Base-by-base conservation (phyloP, 108 stramenopile genomes). In the Craspedostauros australis region DNA sequence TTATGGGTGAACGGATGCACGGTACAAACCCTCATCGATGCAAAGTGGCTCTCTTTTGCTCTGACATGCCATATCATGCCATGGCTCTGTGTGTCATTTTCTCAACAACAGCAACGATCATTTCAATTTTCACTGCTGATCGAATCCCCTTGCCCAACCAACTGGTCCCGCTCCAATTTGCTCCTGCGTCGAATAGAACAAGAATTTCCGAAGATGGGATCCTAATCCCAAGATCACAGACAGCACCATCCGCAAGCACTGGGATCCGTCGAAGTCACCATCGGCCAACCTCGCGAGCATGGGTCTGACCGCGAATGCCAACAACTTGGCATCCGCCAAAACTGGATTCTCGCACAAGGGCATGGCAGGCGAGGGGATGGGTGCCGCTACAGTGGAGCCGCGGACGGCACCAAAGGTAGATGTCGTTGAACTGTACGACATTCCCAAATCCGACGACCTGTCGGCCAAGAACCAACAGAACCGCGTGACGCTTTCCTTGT, bases 341-440 rank as follows among this genome's bases (percentile, higher is more conserved):
- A n/a, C n/a, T n/a, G 7, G 29, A 54, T 25, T 46, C 51, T 1
- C 28, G 23, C 26, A n/a, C n/a, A n/a, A 64, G 40, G 46, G 62
- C 60, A 36, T 58, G 39, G 28, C 57, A 55, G 29, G 66, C 25
- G 9, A 57, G 36, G 16, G 54, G 46, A 51, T n/a, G 7, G 22
- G 21, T 14, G 19, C 29, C 28, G 5, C 31, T 39, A 3, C 46
- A 26, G 48, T 60, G 29, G 54, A 64, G 12, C n/a, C 2, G 1
- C 27, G 5, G 6, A 18, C 18, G 26, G 38, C 15, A 8, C 0
- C 32, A 6, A 39, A 44, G 22, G 43, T 46, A 5, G 77, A 62
- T 34, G 73, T 76, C 6, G 69, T 87, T 41, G 83, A 86, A 54
- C 39, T 91, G 23, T 91, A 83, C 68, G 89, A 91, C 50, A 70